phyloP scores from a whole-genome alignment of 768 basidiomycete species.

The Lactifluus hygrophoroides region DNA sequence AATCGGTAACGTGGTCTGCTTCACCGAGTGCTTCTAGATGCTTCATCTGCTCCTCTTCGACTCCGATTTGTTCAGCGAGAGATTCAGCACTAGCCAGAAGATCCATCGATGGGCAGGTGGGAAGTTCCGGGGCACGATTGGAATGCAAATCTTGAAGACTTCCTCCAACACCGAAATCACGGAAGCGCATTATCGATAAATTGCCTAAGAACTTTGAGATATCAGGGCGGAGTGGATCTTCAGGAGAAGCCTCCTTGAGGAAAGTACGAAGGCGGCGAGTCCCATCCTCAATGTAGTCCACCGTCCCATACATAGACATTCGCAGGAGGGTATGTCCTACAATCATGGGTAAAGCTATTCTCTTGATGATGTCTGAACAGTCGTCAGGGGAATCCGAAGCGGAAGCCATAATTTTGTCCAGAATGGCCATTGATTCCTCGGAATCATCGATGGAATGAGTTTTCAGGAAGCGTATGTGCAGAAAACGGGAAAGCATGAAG shows the following conservation, averaged over 20 bases:
- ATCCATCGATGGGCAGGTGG: background rate
- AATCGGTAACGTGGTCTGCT: no score
- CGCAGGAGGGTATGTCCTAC: background rate
- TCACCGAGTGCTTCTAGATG: background rate
- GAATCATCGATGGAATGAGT: no score
- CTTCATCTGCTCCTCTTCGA: background rate
- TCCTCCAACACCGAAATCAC: background rate
- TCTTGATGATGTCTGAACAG: no score
- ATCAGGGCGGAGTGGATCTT: background rate
- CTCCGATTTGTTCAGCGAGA: background rate
- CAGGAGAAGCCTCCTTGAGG: background rate
- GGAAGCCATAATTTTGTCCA: no score
- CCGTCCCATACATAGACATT: background rate
- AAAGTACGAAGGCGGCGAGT: background rate
- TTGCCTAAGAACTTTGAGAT: rapidly evolving
- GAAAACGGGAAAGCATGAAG: no score
- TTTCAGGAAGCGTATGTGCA: no score
- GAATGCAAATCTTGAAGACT: background rate
- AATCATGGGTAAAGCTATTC: background rate
- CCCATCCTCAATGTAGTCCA: background rate
- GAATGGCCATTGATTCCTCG: no score
- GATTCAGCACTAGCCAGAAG: background rate
- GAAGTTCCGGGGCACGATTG: background rate
- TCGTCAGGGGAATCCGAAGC: background rate
- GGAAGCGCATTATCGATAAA: background rate